Conservation (phyloP, 768 basidiomycete genomes). For the Floccularia luteovirens region DNA sequence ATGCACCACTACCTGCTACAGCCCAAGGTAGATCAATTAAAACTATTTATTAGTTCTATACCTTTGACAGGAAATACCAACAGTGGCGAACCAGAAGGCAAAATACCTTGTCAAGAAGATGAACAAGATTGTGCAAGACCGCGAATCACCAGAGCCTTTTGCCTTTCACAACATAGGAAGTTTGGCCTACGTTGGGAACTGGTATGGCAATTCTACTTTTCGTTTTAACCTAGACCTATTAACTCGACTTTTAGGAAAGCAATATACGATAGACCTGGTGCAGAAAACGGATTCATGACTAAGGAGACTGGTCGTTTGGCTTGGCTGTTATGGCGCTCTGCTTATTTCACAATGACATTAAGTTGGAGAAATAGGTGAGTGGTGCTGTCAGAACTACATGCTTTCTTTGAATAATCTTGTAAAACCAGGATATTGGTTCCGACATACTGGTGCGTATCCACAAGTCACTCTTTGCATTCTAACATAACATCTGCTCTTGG, state of each 20-base stretch:
- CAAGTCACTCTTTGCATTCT: conserved; percentile 5
- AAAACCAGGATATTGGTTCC: conserved; percentile 52
- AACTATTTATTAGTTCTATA: neutral
- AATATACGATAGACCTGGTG: conserved; percentile 60
- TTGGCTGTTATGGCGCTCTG: conserved; percentile 76
- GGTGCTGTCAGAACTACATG: conserved; percentile 1
- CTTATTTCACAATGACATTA: conserved; percentile 74
- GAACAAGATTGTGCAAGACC: conserved; percentile 52
- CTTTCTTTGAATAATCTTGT: conserved; percentile 4
- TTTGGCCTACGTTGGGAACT: conserved; percentile 76
- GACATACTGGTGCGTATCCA: conserved; percentile 48
- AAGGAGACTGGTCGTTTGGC: conserved; percentile 64
- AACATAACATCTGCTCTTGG: conserved; percentile 2
- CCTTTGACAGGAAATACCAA: neutral
- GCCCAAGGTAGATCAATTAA: conserved; percentile 54
- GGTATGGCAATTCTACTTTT: conserved; percentile 28
- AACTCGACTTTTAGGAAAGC: conserved; percentile 49
- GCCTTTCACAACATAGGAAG: conserved; percentile 67
- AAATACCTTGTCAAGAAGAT: conserved; percentile 59
- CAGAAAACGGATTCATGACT: conserved; percentile 37
- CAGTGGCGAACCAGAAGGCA: conserved; percentile 75
- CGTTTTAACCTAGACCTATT: neutral
- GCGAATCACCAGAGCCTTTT: conserved; percentile 44
- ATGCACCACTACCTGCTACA: conserved; percentile 65
- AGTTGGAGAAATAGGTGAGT: conserved; percentile 65